Evolutionary conservation across 768 basidiomycete species (phyloP), one percentile per base, ranked within the genome.

Genomic region (Boletellus emodensis): DNA sequence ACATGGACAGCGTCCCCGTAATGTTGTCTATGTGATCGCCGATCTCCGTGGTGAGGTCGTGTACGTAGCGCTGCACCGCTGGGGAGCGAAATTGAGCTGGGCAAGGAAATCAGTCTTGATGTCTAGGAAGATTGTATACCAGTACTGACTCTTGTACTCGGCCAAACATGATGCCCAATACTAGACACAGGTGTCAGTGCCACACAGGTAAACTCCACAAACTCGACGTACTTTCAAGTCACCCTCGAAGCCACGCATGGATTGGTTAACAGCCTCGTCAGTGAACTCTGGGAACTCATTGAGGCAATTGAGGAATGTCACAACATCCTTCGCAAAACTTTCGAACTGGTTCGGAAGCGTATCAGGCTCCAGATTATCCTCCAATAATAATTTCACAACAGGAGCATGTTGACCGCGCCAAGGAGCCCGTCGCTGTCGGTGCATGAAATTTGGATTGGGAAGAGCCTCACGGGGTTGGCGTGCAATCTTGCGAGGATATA

Each of bases 221-320:
- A 60, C 3, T 34, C 6, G 18, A 55, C 67, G 17, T 56, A 75
- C 76, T 64, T 75, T 78, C 36, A 81, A 59, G 55, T 80, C 79
- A 1, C 71, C 75, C 54, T 80, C 75, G 13, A 81, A 74, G 1
- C 74, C 69, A 26, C 72, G 55, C 59, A 80, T 76, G 39, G 77
- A 76, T 20, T 72, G 65, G 49, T 80, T 78, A 37, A 80, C 71
- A 0, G 72, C 73, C 45, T 80, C 79, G 28, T 81, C 77, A 13
- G 70, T 75, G 44, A 79, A 81, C 59, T 81, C 79, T 1, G 79
- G 79, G 39, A 80, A 81, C 44, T 80, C 80, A 38, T 80, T 79
- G 44, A 80, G 63, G 52, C 77, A 77, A 17, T 77, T 73, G 34
- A 81, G 61, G 49, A 80, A 80, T 0, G 75, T 76, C n/a, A 70